Evolutionary conservation across 495 filamentous ascomycete species (phyloP).

Genomic region (Penicillium subrubescens): DNA sequence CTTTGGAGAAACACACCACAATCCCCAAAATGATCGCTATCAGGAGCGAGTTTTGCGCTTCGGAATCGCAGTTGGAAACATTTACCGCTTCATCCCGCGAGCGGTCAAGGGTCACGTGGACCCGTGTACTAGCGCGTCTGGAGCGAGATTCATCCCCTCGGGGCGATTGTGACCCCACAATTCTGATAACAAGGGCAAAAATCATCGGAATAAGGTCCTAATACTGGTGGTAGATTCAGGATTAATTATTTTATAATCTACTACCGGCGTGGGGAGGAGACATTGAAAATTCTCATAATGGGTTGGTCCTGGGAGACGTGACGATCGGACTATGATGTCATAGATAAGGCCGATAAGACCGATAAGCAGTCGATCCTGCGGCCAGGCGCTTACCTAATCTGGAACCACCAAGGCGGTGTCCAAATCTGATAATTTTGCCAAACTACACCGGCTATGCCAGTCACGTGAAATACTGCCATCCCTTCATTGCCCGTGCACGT

Average conservation of each 20-base stretch:
- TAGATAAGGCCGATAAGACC: conserved; percentile 23
- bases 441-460: neutral
- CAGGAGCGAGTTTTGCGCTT: conserved; percentile 20
- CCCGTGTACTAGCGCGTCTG: conserved; percentile 30
- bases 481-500: neutral
- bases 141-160: conserved; percentile 2
- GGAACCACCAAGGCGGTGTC: neutral
- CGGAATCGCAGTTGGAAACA: conserved; percentile 27
- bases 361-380: neutral
- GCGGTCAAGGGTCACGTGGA: conserved; percentile 35
- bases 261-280: neutral
- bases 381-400: conserved; percentile 4
- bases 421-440: no score
- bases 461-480: neutral
- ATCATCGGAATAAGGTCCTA: neutral
- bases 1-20: neutral
- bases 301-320: conserved; percentile 28
- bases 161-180: conserved; percentile 20
- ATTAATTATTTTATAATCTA: neutral
- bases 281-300: neutral
- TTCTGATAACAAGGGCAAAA: neutral
- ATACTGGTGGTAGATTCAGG: neutral
- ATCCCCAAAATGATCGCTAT: conserved; percentile 23
- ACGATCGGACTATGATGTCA: conserved; percentile 27
- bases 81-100: conserved; percentile 32